phyloP scores from a whole-genome alignment of 2,329 filamentous ascomycete genomes.

The Bipolaris zeicola region DNA sequence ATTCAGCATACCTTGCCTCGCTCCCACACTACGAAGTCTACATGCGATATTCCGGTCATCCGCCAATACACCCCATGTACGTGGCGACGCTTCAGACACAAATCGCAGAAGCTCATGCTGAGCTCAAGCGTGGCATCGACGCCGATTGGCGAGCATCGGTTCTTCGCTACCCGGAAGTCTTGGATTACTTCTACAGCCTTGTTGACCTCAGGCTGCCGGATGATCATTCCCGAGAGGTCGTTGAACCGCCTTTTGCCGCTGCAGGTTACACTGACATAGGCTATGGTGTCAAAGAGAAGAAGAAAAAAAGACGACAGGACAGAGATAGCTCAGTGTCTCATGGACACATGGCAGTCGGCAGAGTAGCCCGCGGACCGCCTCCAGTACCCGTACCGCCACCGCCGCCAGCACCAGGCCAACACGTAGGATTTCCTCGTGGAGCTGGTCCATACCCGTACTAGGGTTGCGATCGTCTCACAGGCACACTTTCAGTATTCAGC shows the following conservation, averaged over 20 bases:
- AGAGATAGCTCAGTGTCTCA: constrained; percentile 36
- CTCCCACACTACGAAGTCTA: constrained; percentile 55
- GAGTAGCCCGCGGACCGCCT: constrained; percentile 39
- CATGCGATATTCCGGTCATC: constrained; percentile 52
- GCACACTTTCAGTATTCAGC: background rate
- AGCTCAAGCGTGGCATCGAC: constrained; percentile 74
- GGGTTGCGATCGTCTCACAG: background rate
- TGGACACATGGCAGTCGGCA: constrained; percentile 24
- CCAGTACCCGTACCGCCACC: constrained; percentile 39
- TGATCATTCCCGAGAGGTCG: constrained; percentile 53
- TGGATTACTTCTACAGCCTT: constrained; percentile 78
- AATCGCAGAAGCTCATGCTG: constrained; percentile 67
- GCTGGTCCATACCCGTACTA: constrained; percentile 31
- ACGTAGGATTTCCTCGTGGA: constrained; percentile 34
- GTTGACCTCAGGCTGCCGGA: constrained; percentile 69
- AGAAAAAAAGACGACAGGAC: constrained; percentile 40
- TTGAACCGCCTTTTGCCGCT: constrained; percentile 47
- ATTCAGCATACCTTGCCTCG: constrained; percentile 51
- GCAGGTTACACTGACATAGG: constrained; percentile 47
- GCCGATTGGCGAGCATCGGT: constrained; percentile 79
- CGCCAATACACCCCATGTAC: constrained; percentile 50
- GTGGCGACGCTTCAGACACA: constrained; percentile 55
- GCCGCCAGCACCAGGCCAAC: constrained; percentile 36
- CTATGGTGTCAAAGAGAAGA: constrained; percentile 41
- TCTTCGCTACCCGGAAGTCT: constrained; percentile 76